These are phyloP conservation scores for Neurospora tetrasperma DNA, from an alignment of 495 filamentous ascomycete genomes.

Conservation along the genomic window DNA sequence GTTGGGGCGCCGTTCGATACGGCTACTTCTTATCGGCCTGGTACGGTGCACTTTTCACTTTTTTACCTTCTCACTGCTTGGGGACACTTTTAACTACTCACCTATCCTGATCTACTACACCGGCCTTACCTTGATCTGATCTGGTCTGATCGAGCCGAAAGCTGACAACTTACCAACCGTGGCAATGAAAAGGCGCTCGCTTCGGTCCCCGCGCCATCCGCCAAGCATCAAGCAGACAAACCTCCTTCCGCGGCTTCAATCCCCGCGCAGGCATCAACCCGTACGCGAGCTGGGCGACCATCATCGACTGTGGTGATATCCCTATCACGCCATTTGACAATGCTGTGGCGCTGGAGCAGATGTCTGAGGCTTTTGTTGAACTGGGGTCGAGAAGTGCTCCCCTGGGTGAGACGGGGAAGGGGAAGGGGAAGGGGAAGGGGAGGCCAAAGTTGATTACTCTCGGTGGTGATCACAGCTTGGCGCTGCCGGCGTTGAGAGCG, in stretches of 20 bases:
- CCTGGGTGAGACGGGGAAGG: no score
- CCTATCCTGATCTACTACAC: background rate
- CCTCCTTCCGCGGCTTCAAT: slow-evolving; percentile 65
- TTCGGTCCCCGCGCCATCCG: slow-evolving; percentile 79
- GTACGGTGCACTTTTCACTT: slow-evolving; percentile 25
- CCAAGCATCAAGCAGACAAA: slow-evolving; percentile 64
- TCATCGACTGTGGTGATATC: slow-evolving; percentile 77
- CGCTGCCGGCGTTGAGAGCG: slow-evolving; percentile 64
- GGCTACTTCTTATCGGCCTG: slow-evolving; percentile 68
- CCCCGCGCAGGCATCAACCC: slow-evolving; percentile 68
- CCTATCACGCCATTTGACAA: slow-evolving; percentile 75
- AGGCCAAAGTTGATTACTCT: slow-evolving; percentile 65
- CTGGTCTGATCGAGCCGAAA: background rate
- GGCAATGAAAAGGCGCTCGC: slow-evolving; percentile 45
- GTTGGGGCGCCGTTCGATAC: slow-evolving; percentile 82
- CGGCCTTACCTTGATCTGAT: background rate
- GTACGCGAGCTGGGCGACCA: slow-evolving; percentile 58
- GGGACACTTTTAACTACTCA: background rate
- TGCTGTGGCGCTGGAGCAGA: slow-evolving; percentile 60
- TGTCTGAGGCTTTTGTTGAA: slow-evolving; percentile 60
- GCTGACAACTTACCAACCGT: no score
- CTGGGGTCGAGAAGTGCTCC: slow-evolving; percentile 26
- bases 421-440: background rate
- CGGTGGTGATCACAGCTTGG: slow-evolving; percentile 74
- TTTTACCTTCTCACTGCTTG: background rate